phyloP scores from a whole-genome alignment of 1,284 basidiomycete species.

The Sanghuangporus baumii region DNA sequence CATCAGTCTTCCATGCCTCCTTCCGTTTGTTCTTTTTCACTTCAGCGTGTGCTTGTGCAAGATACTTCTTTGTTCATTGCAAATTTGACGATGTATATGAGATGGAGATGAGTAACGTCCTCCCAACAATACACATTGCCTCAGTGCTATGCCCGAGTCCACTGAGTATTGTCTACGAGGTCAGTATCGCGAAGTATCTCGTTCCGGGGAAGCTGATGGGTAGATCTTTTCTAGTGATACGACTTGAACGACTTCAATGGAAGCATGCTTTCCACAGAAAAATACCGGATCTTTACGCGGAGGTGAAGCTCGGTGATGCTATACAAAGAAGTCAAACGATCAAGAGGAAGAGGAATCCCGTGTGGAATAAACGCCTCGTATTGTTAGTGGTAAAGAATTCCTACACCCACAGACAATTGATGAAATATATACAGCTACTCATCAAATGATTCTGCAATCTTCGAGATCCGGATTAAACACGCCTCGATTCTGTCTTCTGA shows the following conservation, averaged over 20 bases:
- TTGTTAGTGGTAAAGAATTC: neutral
- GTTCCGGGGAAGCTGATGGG: no score
- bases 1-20: neutral
- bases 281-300: no score
- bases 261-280: no score
- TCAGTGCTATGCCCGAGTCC: no score
- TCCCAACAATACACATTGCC: no score
- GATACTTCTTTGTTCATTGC: neutral
- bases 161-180: no score
- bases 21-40: neutral
- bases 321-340: neutral
- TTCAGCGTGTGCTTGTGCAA: neutral
- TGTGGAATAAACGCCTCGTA: neutral
- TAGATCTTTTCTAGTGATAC: no score
- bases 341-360: neutral
- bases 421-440: neutral
- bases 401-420: neutral
- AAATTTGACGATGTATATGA: no score
- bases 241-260: no score
- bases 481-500: neutral
- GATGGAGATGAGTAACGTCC: no score
- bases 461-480: neutral
- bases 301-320: neutral
- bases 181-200: no score
- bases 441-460: neutral